Conservation (phyloP, 192 early-diverging fungal genomes). For the Phlyctochytrium planicorne region DNA sequence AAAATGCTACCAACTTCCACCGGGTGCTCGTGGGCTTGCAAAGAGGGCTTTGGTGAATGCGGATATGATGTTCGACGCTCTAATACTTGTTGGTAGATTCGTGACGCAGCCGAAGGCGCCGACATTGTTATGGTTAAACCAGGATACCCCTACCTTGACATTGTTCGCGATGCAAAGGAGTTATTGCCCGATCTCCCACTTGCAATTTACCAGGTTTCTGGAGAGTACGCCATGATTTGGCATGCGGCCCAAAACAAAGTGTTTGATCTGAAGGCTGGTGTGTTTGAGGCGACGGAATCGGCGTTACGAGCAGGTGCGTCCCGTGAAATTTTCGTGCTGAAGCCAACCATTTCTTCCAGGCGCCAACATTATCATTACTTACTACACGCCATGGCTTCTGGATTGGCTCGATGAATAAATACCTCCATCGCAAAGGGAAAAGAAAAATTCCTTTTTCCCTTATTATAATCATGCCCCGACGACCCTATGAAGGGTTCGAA, state of each 20-base stretch:
- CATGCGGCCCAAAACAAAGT: constrained; percentile 81
- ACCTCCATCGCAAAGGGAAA: neutral
- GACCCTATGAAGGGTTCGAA: neutral
- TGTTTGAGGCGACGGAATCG: constrained; percentile 80
- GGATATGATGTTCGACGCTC: neutral
- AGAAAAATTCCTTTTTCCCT: too few species aligned
- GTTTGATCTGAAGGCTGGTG: constrained; percentile 78
- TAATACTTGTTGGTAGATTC: constrained; percentile 23
- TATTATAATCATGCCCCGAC: neutral
- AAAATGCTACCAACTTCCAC: constrained; percentile 92
- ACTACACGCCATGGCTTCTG: constrained; percentile 91
- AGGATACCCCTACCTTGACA: constrained; percentile 90
- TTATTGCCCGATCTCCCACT: constrained; percentile 77
- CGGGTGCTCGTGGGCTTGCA: constrained; percentile 83
- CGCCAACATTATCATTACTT: constrained; percentile 91
- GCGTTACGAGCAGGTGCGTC: constrained; percentile 73
- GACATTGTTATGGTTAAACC: constrained; percentile 99
- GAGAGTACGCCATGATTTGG: constrained; percentile 67
- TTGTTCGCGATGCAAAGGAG: constrained; percentile 73
- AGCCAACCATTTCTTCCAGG: constrained; percentile 28
- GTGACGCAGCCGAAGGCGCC: constrained; percentile 91
- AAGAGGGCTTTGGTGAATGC: constrained; percentile 70
- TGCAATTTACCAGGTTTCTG: constrained; percentile 91
- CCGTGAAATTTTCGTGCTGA: neutral
- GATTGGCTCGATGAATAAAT: constrained; percentile 71